Evolutionary conservation across 805 yeast species (phyloP).

Genomic region (Kuraishia floccosa): DNA sequence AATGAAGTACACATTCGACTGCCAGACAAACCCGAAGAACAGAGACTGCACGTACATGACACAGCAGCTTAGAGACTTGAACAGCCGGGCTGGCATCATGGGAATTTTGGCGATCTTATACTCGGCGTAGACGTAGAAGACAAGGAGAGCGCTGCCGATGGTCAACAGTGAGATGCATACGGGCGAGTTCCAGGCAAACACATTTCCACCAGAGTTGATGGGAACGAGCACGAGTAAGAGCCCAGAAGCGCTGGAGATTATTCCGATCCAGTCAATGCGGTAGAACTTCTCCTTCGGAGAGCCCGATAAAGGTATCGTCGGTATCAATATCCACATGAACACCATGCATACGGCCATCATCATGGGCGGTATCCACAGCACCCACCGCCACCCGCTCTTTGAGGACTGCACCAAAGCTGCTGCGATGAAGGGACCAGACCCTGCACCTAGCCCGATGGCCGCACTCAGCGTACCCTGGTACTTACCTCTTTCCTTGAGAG

Average conservation of each 20-base stretch:
- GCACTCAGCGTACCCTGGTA: constrained; percentile 46
- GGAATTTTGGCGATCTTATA: constrained; percentile 36
- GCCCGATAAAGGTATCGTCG: constrained; percentile 17
- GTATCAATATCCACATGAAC: constrained; percentile 21
- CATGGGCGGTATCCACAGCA: constrained; percentile 48
- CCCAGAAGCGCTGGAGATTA: constrained; percentile 33
- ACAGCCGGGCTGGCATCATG: constrained; percentile 38
- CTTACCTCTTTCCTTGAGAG: constrained; percentile 41
- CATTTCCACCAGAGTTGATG: constrained; percentile 49
- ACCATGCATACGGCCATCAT: constrained; percentile 33
- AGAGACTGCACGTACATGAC: constrained; percentile 25
- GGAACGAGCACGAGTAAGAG: constrained; percentile 42
- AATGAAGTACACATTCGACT: constrained; percentile 31
- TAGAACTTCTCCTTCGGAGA: constrained; percentile 24
- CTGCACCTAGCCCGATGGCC: constrained; percentile 38
- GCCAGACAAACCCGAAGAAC: constrained; percentile 37
- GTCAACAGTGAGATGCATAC: constrained; percentile 26
- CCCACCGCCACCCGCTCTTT: too few relatives aligned
- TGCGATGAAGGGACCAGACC: constrained; percentile 45
- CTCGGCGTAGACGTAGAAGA: constrained; percentile 37
- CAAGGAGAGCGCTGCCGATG: constrained; percentile 28
- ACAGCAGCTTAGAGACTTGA: constrained; percentile 22
- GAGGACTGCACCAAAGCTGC: constrained; percentile 31
- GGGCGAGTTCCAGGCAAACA: constrained; percentile 42
- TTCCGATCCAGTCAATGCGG: constrained; percentile 43